phyloP scores from a whole-genome alignment of 495 filamentous ascomycete genomes.

The Xylaria intraflava region DNA sequence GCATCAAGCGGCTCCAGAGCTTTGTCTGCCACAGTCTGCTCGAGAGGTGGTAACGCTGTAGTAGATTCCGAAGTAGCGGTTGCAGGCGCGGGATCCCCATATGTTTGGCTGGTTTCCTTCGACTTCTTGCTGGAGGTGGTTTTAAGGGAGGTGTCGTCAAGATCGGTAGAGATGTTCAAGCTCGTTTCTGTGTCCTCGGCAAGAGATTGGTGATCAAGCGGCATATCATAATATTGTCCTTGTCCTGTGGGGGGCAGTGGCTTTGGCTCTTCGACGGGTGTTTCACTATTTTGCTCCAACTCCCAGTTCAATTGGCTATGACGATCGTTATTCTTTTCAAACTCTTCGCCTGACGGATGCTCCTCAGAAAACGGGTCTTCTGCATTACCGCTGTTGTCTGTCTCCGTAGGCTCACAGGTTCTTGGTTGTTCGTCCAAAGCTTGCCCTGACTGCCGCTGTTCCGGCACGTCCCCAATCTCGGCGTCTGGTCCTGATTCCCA shows the following conservation, averaged over 20 bases:
- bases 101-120: conserved; percentile 16
- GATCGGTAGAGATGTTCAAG: conserved; percentile 13
- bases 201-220: conserved; percentile 12
- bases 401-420: conserved; percentile 3
- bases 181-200: conserved; percentile 11
- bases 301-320: conserved; percentile 9
- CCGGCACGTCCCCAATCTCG: conserved; percentile 11
- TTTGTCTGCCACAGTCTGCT: conserved; percentile 18
- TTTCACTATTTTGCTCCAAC: conserved; percentile 1
- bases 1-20: conserved; percentile 6
- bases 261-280: conserved; percentile 4
- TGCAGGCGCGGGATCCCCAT: conserved; percentile 7
- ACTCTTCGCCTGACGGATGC: conserved; percentile 16
- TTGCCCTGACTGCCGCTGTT: conserved; percentile 8
- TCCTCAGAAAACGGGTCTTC: conserved; percentile 12
- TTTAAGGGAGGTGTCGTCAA: conserved; percentile 15
- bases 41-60: neutral
- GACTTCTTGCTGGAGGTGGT: conserved; percentile 7
- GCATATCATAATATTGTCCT: conserved; percentile 8
- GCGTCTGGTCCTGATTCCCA: conserved; percentile 11
- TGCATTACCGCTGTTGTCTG: neutral
- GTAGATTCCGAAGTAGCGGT: conserved; percentile 14
- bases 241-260: conserved; percentile 11
- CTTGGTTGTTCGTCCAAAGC: conserved; percentile 5
- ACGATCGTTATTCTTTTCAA: conserved; percentile 15